These are phyloP conservation scores for Nidularia pulvinata DNA, from an alignment of 768 basidiomycete species.

Conservation along the genomic window DNA sequence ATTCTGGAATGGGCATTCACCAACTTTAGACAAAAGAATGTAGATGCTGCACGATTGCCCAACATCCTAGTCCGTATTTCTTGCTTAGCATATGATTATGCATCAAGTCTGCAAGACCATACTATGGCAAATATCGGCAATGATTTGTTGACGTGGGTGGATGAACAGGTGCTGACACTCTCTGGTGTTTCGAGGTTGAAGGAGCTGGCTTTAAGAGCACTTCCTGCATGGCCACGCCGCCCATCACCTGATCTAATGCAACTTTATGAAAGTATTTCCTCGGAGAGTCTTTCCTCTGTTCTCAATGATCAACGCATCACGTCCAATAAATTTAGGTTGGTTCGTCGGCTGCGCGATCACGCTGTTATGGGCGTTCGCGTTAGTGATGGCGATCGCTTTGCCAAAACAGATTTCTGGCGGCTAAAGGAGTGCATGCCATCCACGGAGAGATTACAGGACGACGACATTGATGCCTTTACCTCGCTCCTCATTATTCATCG, in stretches of 20 bases:
- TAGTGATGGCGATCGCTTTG: constrained; percentile 46
- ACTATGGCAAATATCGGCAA: constrained; percentile 30
- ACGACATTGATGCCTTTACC: constrained; percentile 75
- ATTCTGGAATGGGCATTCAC: constrained; percentile 78
- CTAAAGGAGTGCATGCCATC: constrained; percentile 77
- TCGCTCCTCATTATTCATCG: constrained; percentile 56
- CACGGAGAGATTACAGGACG: constrained; percentile 49
- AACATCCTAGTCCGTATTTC: constrained; percentile 72
- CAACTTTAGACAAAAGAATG: constrained; percentile 36
- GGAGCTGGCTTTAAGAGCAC: constrained; percentile 47
- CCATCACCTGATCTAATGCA: constrained; percentile 45
- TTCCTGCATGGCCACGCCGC: constrained; percentile 78
- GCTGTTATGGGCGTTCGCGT: constrained; percentile 34
- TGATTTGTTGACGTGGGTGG: constrained; percentile 65
- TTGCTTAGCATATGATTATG: constrained; percentile 57
- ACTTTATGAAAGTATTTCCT: constrained; percentile 42
- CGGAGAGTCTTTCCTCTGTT: constrained; percentile 47
- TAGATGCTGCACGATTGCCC: constrained; percentile 53
- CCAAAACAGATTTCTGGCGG: constrained; percentile 76
- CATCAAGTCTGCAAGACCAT: constrained; percentile 23
- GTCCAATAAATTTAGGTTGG: constrained; percentile 78
- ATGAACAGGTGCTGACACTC: constrained; percentile 46
- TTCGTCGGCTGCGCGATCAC: constrained; percentile 59
- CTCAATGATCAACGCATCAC: constrained; percentile 60
- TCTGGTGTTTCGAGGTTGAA: constrained; percentile 32